phyloP scores from a whole-genome alignment of 345 rosid species.

The Populus simonii region DNA sequence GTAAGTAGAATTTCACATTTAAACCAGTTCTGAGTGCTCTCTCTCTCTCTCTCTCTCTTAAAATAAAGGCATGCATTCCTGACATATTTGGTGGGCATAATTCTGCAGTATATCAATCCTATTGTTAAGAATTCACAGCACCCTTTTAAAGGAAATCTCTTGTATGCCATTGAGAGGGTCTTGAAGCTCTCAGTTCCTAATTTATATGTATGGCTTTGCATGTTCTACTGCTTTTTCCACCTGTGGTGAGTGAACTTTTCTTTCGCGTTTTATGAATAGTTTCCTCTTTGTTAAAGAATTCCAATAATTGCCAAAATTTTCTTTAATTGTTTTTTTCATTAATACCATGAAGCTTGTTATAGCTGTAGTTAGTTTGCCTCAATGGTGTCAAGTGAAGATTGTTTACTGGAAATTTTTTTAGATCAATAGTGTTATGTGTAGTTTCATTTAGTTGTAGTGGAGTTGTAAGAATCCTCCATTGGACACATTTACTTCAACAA shows the following conservation, averaged over 20 bases:
- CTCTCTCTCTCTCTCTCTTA: not conserved
- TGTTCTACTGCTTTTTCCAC: conserved; percentile 98
- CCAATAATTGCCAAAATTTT: not conserved
- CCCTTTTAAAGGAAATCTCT: conserved; percentile 81
- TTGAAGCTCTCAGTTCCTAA: conserved; percentile 96
- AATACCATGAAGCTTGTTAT: not conserved
- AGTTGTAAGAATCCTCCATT: not conserved
- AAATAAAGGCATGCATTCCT: conserved; percentile 7
- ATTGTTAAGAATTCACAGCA: conserved; percentile 91
- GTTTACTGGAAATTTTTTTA: not conserved
- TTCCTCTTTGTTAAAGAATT: not conserved
- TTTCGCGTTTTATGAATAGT: not conserved
- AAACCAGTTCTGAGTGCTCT: not conserved
- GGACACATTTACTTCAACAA: not conserved
- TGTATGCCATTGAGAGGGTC: conserved; percentile 87
- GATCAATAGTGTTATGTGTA: not conserved
- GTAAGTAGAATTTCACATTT: conserved; percentile 36
- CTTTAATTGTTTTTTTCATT: not conserved
- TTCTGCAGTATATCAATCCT: conserved; percentile 95
- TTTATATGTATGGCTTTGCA: conserved; percentile 97
- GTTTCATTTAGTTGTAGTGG: too few species aligned
- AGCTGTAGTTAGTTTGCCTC: not conserved
- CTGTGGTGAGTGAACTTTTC: conserved; percentile 56
- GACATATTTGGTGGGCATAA: conserved; percentile 20
- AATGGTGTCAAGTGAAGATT: not conserved